Base-by-base conservation (phyloP, 2,329 filamentous ascomycete genomes). In the Colletotrichum tanaceti region DNA sequence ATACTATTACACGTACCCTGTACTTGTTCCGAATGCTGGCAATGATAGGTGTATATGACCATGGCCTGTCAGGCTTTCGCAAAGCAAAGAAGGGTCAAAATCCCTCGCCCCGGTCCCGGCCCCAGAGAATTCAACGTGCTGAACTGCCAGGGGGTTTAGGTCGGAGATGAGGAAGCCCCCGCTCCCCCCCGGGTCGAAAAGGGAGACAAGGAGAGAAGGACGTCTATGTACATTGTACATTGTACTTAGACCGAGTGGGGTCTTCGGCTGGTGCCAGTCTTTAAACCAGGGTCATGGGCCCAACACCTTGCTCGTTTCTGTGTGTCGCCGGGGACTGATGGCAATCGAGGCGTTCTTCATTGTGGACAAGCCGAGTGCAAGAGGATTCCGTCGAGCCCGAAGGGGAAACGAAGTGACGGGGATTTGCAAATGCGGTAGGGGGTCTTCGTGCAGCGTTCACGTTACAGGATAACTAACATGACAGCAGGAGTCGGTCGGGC, bases 151-250 rank as follows among this genome's bases (percentile, higher is more conserved):
- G 70, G 67, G 66, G 70, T 35, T 66, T 4, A 3, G 68, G 57
- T 67, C 68, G 62, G 64, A 72, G 68, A 72, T 72, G 71, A 72
- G 69, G 58, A 65, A 39, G 53, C 22, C 49, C 62, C 28, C 28
- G n/a, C n/a, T 4, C 5, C 32, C 32, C 32, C 32, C 68, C 63
- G 58, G 35, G 54, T 65, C 43, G 20, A 39, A 18, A 39, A 44
- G 41, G 24, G 16, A 41, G 20, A 39, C n/a, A 18, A 39, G 50
- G 35, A 28, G 16, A 28, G 32, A 16, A 35, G 39, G 22, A 20
- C 35, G 20, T 54, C 20, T 46, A n/a, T n/a, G n/a, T n/a, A 24
- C 24, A 24, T 24, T 24, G 4, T 24, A 24, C n/a, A 24, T 4
- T 4, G 24, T 24, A 44, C 22, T 55, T 50, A 5, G 49, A 61